Evolutionary conservation across 2,329 filamentous ascomycete genomes (phyloP).

Genomic region (Thelonectria rubi): DNA sequence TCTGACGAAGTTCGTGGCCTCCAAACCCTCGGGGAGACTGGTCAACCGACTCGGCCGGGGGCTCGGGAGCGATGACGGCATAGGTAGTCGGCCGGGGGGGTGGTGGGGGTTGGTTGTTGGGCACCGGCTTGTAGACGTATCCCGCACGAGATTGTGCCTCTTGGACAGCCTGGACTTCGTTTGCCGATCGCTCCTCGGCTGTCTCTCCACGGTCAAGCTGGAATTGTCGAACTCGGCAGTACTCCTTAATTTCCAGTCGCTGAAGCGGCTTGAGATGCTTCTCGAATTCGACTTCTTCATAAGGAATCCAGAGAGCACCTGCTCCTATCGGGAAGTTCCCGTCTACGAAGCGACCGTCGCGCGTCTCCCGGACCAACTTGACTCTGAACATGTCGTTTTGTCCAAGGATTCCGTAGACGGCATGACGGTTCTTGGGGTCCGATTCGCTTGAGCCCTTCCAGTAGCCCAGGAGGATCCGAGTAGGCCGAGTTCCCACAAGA

Average conservation of each 20-base stretch:
- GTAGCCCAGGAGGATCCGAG: constrained; percentile 66
- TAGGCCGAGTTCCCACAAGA: constrained; percentile 63
- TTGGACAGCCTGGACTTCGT: constrained; percentile 61
- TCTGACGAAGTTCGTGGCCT: constrained; percentile 54
- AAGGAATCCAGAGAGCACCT: constrained; percentile 69
- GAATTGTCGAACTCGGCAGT: constrained; percentile 67
- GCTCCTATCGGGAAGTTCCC: constrained; percentile 69
- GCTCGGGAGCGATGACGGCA: constrained; percentile 31
- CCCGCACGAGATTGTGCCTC: constrained; percentile 58
- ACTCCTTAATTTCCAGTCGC: constrained; percentile 69
- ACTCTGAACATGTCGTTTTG: constrained; percentile 72
- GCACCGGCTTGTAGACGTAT: constrained; percentile 40
- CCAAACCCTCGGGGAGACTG: constrained; percentile 35
- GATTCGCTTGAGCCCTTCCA: constrained; percentile 65
- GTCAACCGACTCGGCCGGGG: constrained; percentile 28
- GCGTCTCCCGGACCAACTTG: constrained; percentile 67
- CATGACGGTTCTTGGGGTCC: constrained; percentile 63
- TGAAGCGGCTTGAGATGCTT: constrained; percentile 61
- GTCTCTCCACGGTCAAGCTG: constrained; percentile 65
- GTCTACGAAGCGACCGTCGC: constrained; percentile 65
- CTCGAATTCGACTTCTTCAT: constrained; percentile 69
- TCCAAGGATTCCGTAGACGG: constrained; percentile 69
- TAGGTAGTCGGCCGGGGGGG: constrained; percentile 38
- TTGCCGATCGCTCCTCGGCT: constrained; percentile 56
- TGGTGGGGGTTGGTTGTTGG: constrained; percentile 5